Conservation (phyloP, 192 early-diverging fungal species). For the Powellomyces hirtus region DNA sequence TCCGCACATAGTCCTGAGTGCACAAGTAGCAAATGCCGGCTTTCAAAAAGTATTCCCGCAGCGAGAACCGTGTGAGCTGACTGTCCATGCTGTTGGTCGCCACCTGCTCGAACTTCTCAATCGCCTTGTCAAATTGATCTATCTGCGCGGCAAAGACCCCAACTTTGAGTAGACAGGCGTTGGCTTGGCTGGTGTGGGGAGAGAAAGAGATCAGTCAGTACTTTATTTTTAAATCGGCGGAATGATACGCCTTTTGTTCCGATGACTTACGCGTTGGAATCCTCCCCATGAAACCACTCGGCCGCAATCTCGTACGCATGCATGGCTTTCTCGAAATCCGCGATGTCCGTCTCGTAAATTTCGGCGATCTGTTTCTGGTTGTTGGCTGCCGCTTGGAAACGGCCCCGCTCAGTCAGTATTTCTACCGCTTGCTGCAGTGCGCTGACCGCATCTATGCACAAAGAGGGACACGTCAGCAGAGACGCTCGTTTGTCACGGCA, state of each 20-base stretch:
- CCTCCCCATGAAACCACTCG: conserved; percentile 91
- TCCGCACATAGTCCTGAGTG: conserved; percentile 77
- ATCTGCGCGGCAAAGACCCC: conserved; percentile 86
- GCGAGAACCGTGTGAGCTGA: conserved; percentile 89
- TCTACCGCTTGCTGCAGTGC: conserved; percentile 74
- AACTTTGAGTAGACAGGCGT: conserved; percentile 88
- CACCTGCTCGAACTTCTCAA: conserved; percentile 80
- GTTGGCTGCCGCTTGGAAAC: conserved; percentile 85
- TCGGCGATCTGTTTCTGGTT: conserved; percentile 93
- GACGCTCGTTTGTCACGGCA: too few relatives aligned
- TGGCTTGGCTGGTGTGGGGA: conserved; percentile 63
- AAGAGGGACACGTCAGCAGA: background rate
- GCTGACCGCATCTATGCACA: conserved; percentile 62
- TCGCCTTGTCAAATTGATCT: conserved; percentile 84
- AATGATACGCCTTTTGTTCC: too few relatives aligned
- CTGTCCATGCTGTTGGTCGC: conserved; percentile 83
- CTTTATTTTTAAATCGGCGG: too few relatives aligned
- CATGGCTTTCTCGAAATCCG: conserved; percentile 76
- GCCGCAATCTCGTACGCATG: conserved; percentile 87
- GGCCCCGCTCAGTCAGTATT: conserved; percentile 79
- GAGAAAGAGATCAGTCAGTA: background rate
- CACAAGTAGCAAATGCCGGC: conserved; percentile 89
- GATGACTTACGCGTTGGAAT: conserved; percentile 75
- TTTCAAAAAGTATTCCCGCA: conserved; percentile 97
- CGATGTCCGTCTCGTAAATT: conserved; percentile 84